Percentiles rank a stretch among this genome's conserved stretches.
phyloP scores from a whole-genome alignment of 2,329 filamentous ascomycete species.

The Trichoderma atroviride region DNA sequence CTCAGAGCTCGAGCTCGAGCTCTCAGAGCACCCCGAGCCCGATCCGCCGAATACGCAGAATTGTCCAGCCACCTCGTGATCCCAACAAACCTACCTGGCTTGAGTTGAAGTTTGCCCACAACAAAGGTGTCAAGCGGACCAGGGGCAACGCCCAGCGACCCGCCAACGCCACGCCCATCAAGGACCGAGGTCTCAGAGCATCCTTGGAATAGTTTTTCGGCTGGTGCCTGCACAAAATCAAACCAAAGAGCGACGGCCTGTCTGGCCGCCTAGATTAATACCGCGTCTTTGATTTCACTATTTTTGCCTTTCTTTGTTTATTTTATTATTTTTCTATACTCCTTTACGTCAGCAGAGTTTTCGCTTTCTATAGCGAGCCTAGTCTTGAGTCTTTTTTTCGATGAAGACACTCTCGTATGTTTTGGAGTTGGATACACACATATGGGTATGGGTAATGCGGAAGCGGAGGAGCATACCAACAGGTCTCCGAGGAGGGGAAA shows the following conservation, averaged over 20 bases:
- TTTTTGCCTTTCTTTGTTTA: neutral
- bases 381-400: constrained; percentile 1
- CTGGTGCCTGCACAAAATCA: constrained; percentile 14
- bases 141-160: neutral
- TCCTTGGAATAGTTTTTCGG: constrained; percentile 31
- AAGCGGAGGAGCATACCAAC: constrained; percentile 7
- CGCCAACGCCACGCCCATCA: constrained; percentile 14
- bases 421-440: constrained; percentile 34
- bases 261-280: neutral
- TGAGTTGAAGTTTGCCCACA: constrained; percentile 15
- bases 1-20: neutral
- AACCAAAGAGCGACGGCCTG: neutral
- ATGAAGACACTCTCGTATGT: constrained; percentile 12
- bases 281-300: neutral
- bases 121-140: neutral
- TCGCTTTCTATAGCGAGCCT: constrained; percentile 27
- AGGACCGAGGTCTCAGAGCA: constrained; percentile 17
- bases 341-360: constrained; percentile 11
- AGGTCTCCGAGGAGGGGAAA: neutral
- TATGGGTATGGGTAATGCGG: neutral
- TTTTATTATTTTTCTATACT: neutral
- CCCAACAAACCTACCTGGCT: constrained; percentile 14
- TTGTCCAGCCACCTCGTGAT: constrained; percentile 4
- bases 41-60: constrained; percentile 1
- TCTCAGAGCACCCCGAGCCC: neutral